phyloP scores from a whole-genome alignment of 805 yeast species.

The Tetrapisispora pingtungensis region DNA sequence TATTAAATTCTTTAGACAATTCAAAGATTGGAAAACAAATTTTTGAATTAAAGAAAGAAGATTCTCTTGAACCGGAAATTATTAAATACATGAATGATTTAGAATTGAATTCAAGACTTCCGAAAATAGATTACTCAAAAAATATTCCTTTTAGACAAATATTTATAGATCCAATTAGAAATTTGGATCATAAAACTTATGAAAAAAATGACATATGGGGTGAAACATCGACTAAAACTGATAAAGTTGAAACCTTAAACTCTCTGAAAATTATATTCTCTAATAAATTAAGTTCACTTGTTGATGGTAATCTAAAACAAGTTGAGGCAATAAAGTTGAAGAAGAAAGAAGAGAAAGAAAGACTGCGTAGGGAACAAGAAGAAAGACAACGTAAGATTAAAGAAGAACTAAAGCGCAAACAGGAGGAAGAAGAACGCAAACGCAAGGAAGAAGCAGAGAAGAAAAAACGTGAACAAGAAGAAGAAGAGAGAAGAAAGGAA shows the following conservation, averaged over 20 bases:
- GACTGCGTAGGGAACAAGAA: constrained; percentile 3
- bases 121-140: background rate
- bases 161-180: too few species aligned
- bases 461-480: background rate
- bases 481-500: background rate
- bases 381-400: constrained; percentile 1
- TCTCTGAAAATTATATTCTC: constrained; percentile 8
- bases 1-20: too few species aligned
- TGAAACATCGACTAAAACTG: background rate
- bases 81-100: background rate
- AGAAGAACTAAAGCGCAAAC: constrained; percentile 14
- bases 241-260: background rate
- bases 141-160: background rate
- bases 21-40: too few species aligned
- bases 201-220: background rate
- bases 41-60: background rate
- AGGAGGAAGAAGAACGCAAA: constrained; percentile 27
- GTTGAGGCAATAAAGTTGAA: constrained; percentile 3
- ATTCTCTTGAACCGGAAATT: constrained; percentile 1
- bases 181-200: too few species aligned
- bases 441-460: constrained; percentile 2
- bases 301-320: constrained; percentile 5
- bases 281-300: constrained; percentile 6
- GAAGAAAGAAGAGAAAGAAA: constrained; percentile 5
- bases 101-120: constrained; percentile 1